A percentile compares a stretch with the other conserved stretches of the same genome.
These are phyloP conservation scores for Schwanniomyces pseudopolymorphus DNA, from an alignment of 805 yeast species.

Conservation along the genomic window DNA sequence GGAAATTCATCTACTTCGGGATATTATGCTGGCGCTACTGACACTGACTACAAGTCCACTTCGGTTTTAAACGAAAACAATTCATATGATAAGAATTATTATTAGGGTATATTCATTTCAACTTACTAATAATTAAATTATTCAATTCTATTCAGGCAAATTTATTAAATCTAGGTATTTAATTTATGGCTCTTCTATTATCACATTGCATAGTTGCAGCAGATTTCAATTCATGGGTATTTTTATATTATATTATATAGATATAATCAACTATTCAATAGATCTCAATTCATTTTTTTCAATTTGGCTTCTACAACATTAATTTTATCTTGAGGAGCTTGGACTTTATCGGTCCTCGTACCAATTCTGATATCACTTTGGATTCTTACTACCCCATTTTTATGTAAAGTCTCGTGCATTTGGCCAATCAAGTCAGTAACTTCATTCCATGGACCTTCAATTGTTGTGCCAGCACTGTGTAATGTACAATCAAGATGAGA, in stretches of 20 bases:
- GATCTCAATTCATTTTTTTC: slow-evolving; percentile 10
- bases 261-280: no score
- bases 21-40: background rate
- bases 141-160: background rate
- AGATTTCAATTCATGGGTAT: background rate
- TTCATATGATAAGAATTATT: background rate
- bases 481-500: slow-evolving; percentile 66
- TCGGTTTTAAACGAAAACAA: background rate
- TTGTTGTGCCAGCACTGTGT: slow-evolving; percentile 92
- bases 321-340: slow-evolving; percentile 71
- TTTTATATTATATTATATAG: background rate
- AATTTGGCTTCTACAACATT: slow-evolving; percentile 58
- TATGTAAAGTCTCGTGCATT: slow-evolving; percentile 70
- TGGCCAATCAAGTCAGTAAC: slow-evolving; percentile 79
- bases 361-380: slow-evolving; percentile 89
- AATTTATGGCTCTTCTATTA: background rate
- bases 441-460: slow-evolving; percentile 90
- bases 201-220: background rate
- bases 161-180: background rate
- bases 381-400: slow-evolving; percentile 68
- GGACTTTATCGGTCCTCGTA: slow-evolving; percentile 74
- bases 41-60: background rate
- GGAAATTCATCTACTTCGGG: background rate
- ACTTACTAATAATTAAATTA: background rate
- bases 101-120: background rate